Conservation (phyloP, 202 grass and related monocot genomes). For the Musa balbisiana region DNA sequence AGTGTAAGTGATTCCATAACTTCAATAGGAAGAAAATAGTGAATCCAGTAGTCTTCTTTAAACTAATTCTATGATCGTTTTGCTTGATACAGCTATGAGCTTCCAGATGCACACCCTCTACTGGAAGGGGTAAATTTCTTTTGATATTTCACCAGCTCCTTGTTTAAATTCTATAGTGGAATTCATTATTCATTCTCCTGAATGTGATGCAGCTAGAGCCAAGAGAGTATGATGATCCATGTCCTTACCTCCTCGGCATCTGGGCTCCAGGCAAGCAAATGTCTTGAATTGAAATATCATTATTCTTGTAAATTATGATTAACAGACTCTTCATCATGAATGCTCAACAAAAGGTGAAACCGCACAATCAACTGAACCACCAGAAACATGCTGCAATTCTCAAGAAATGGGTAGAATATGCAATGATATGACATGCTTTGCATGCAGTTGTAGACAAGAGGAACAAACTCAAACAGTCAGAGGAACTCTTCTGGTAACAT, state of each 20-base stretch:
- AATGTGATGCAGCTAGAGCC: constrained; percentile 55
- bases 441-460: constrained; percentile 40
- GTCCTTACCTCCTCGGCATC: constrained; percentile 70
- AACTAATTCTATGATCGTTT: neutral
- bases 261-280: constrained; percentile 57
- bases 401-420: constrained; percentile 40
- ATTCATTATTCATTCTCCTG: constrained; percentile 26
- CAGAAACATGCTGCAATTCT: constrained; percentile 31
- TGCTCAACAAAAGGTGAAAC: constrained; percentile 42
- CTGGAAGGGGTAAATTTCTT: constrained; percentile 40
- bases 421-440: constrained; percentile 35
- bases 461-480: constrained; percentile 59
- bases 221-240: constrained; percentile 72
- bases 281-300: constrained; percentile 20
- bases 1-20: constrained; percentile 40
- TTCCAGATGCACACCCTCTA: constrained; percentile 86
- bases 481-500: constrained; percentile 77
- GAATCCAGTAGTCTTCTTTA: neutral
- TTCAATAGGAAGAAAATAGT: neutral
- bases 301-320: neutral
- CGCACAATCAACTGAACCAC: constrained; percentile 37
- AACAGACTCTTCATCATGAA: constrained; percentile 11
- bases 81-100: constrained; percentile 56
- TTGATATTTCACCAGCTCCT: constrained; percentile 25
- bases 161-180: constrained; percentile 24